Percentiles rank a stretch among this genome's conserved stretches.
Conservation (phyloP, 768 basidiomycete species). For the Auricularia heimuer region DNA sequence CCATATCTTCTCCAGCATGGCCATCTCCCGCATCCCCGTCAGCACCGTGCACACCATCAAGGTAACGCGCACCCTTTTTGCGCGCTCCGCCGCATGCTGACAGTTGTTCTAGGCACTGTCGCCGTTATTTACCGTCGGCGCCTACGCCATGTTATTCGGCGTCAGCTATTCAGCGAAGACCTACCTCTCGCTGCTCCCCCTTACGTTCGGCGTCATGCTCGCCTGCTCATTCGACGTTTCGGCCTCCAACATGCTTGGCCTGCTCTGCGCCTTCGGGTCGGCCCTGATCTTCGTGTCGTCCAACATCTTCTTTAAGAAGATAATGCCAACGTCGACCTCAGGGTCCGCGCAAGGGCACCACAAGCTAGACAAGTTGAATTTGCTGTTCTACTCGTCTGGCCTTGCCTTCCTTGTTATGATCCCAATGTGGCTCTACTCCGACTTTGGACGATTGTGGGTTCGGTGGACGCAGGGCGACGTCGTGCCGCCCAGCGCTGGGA, state of each 20-base stretch:
- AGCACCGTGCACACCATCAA: constrained; percentile 99
- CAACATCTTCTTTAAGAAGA: constrained; percentile 99
- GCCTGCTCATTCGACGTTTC: constrained; percentile 91
- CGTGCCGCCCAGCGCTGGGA: constrained; percentile 29
- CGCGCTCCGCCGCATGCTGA: constrained; percentile 3
- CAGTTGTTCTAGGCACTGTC: constrained; percentile 65
- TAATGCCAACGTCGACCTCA: constrained; percentile 59
- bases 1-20: constrained; percentile 96
- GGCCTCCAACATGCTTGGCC: constrained; percentile 71
- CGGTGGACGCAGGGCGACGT: constrained; percentile 31
- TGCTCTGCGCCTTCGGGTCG: constrained; percentile 95
- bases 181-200: constrained; percentile 86
- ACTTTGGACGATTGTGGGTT: constrained; percentile 58
- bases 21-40: constrained; percentile 91
- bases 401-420: constrained; percentile 96
- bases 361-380: constrained; percentile 94
- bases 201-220: constrained; percentile 95
- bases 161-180: constrained; percentile 90
- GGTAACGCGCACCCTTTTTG: constrained; percentile 37
- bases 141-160: constrained; percentile 86
- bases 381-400: constrained; percentile 86
- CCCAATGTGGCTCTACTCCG: constrained; percentile 88
- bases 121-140: constrained; percentile 92
- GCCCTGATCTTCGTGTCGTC: constrained; percentile 95
- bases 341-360: constrained; percentile 32